Evolutionary conservation across 2,329 filamentous ascomycete species (phyloP), one percentile per base, ranked within the genome.

Genomic region (Microdochium nivale): DNA sequence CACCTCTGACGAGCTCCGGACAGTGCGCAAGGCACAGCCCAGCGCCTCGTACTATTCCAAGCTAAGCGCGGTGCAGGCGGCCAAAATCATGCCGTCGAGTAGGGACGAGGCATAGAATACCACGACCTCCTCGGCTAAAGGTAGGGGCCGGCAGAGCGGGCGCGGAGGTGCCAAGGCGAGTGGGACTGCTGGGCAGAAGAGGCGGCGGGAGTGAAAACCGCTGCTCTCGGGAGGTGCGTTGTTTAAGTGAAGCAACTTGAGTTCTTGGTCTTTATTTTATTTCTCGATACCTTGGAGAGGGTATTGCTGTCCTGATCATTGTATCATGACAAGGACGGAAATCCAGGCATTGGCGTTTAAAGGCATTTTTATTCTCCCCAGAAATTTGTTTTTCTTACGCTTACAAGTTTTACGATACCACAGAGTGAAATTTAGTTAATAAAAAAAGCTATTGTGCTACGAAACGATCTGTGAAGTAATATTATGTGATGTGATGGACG

Each of bases 11-110:
- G 94, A 99, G 70, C 81, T 96, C 54, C 85, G 94, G 52, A 96
- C 90, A 0, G 92, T 97, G 27, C 86, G 91, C 67, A 96, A 96
- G 75, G 87, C 95, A 50, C 87, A 94, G 66, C 94, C 94, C 2
- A 85, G 90, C 21, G 75, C 86, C 16, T 88, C 84, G 23, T 99
- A 94, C 90, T 92, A 94, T 55, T 86, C 88, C 59, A 99, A 99
- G 77, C 95, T 99, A 86, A 92, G 90, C 62, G 92, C 94, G 24
- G 87, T 99, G 16, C 90, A 96, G 70, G 92, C 91, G 1, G 90
- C 90, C 47, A 97, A 97, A 75, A 90, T 86, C 47, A 85, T 80
- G 70, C 76, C 81, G 3, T 14, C 46, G 23, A 78, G 80, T 24
- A 81, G 80, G 66, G 74, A 75, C 48, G 78, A 81, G 61, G 73